Evolutionary conservation across 768 basidiomycete genomes (phyloP), one percentile per base, ranked within the genome.

Genomic region (Sporobolomyces roseus): DNA sequence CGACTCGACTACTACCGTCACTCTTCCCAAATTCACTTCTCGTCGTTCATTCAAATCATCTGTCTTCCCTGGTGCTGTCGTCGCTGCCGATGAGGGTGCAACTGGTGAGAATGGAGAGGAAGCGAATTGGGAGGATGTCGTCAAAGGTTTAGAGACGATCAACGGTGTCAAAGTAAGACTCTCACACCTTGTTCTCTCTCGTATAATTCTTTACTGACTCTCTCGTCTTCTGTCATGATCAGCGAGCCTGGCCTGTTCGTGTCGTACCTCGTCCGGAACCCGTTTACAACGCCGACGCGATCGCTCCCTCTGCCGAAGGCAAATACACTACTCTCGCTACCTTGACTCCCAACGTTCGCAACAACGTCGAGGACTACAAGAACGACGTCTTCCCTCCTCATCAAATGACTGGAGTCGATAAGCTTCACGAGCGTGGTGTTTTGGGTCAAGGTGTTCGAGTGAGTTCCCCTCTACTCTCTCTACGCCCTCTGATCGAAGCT

Each of bases 371-470:
- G 4, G 29, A 29, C 33, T 67, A 67, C 43, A 32, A 41, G 23
- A 61, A 49, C 19, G 70, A 71, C 49, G 30, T 35, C 16, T 71
- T 67, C 46, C 38, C 49, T 5, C 65, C 71, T 9, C 71, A 72
- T 30, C 17, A 29, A 1, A 67, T 68, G 71, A 65, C 71, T 4
- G 84, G 85, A 23, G 87, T 87, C 2, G 84, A 88, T 73, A 84
- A 83, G 70, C 80, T 87, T 23, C 87, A 88, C 73, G 84, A 84
- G 4, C 74, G 82, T 70, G 87, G 86, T 0, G 81, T 85, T 72
- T 80, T 81, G 33, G 88, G 88, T 10, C 82, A 82, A 43, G 87
- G 87, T 3, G 80, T 87, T 74, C 86, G 85, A 70, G 82, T 90
- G 61, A 29, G 70, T 56, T 13, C 23, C 19, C n/a, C 36, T 45